A percentile compares a stretch with the other conserved stretches of the same genome.
Evolutionary conservation across 2,329 filamentous ascomycete genomes (phyloP).

Genomic region (Akanthomyces muscarius): DNA sequence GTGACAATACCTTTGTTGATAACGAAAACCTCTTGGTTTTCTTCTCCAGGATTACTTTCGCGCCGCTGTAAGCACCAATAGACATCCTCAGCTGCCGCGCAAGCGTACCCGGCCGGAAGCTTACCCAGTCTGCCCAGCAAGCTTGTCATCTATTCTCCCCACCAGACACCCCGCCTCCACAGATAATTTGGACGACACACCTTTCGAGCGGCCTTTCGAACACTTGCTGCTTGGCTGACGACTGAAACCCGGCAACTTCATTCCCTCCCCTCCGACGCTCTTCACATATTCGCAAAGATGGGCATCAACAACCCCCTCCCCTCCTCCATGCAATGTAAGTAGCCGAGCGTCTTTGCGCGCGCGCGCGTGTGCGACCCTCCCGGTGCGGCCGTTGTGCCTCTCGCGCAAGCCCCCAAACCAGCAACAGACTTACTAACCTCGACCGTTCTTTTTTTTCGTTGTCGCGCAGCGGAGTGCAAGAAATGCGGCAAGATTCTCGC

Average conservation of each 20-base stretch:
- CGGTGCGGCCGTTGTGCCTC: not conserved
- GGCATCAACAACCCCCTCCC: constrained; percentile 64
- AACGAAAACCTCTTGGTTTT: too few relatives aligned
- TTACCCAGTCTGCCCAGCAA: not conserved
- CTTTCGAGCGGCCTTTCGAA: not conserved
- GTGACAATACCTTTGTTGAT: not conserved
- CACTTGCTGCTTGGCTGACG: not conserved
- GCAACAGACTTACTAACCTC: constrained; percentile 6
- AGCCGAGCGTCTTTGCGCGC: not conserved
- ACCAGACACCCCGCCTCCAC: constrained; percentile 11
- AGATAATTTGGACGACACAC: constrained; percentile 2
- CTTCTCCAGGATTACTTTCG: not conserved
- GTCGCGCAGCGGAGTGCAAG: constrained; percentile 78
- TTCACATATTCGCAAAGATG: constrained; percentile 37
- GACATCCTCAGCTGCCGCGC: too few relatives aligned
- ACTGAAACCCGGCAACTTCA: not conserved
- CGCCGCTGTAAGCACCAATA: not conserved
- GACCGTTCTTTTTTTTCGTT: constrained; percentile 16
- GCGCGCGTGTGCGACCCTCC: not conserved
- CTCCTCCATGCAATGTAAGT: constrained; percentile 65
- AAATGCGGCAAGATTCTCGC: constrained; percentile 95
- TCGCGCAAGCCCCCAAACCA: not conserved
- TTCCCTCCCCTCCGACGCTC: not conserved
- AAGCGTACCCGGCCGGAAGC: too few relatives aligned
- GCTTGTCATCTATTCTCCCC: not conserved